Evolutionary conservation across 345 rosid genomes (phyloP), one percentile per base, ranked within the genome.

Genomic region (Brassica carinata): DNA sequence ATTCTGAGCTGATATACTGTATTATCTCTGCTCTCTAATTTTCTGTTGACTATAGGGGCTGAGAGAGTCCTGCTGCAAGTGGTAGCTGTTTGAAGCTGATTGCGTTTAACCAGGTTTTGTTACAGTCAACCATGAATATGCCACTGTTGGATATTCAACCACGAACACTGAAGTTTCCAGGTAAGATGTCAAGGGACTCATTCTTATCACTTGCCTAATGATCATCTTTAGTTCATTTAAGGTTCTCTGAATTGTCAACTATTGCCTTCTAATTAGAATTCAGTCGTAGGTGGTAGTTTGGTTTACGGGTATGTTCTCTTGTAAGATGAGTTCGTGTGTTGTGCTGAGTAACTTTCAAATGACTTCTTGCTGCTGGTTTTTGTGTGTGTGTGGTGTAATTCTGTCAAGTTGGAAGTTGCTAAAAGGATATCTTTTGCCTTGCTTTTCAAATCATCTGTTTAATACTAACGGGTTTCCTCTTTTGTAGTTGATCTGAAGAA

Each of bases 111-210:
- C 79, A 67, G 62, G 72, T 27, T 70, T 75, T 43, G 81, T 66
- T 63, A 74, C 75, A 79, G 33, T n/a, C 76, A 78, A 43, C 26
- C 18, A 94, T 94, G 98, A 85, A 71, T 81, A 63, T 81, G 48
- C 92, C 86, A 69, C 87, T 92, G 77, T 78, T 95, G 90, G 95
- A 95, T 10, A 90, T 95, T 83, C 93, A 86, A 76, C 99, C 99
- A 18, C 80, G 79, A 80, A 97, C 94, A 43, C 85, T 95, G 43
- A 83, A 83, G 86, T 95, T 95, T 84, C 57, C 71, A 64, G 84
- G 98, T 94, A 81, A 84, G 93, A 51, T 48, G 58, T 43, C 8
- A 48, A 14, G 10, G 18, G 71, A 26, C 70, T 65, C 57, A 65
- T 53, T 72, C 64, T 77, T 31, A 40, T 59, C 23, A 58, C 18